Evolutionary conservation across 768 basidiomycete species (phyloP).

Genomic region (Sarcomyxa edulis): DNA sequence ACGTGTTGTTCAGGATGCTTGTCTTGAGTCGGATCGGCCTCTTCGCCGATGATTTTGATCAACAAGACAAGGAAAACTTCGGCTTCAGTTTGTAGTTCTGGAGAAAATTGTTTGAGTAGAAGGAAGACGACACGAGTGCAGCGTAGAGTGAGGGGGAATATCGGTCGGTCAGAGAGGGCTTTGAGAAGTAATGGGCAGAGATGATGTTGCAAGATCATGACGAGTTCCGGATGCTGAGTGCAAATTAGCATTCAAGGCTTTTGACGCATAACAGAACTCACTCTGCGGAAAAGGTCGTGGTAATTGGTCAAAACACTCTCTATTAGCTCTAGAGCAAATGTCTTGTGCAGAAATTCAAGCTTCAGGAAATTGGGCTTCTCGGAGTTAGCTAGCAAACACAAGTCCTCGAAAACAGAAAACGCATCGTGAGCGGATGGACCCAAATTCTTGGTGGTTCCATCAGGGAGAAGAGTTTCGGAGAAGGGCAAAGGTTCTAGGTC

Average conservation of each 20-base stretch:
- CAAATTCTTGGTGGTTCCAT: slow-evolving; percentile 58
- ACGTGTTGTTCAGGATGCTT: slow-evolving; percentile 23
- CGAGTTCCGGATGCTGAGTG: slow-evolving; percentile 69
- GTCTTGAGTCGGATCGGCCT: slow-evolving; percentile 22
- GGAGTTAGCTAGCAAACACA: slow-evolving; percentile 83
- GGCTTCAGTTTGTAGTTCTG: slow-evolving; percentile 73
- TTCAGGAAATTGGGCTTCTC: slow-evolving; percentile 80
- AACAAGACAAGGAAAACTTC: slow-evolving; percentile 82
- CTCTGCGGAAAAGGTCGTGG: slow-evolving; percentile 79
- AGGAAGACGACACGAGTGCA: slow-evolving; percentile 93
- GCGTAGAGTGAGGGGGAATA: slow-evolving; percentile 86
- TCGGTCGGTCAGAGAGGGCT: slow-evolving; percentile 72
- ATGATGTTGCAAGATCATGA: slow-evolving; percentile 83
- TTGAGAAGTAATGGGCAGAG: slow-evolving; percentile 89
- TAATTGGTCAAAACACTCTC: slow-evolving; percentile 96
- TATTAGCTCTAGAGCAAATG: slow-evolving; percentile 94
- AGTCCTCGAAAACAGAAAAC: slow-evolving; percentile 85
- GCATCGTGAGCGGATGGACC: slow-evolving; percentile 79
- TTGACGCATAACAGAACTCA: slow-evolving; percentile 21
- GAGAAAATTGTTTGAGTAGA: slow-evolving; percentile 85
- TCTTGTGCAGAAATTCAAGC: slow-evolving; percentile 80
- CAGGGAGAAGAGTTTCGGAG: slow-evolving; percentile 53
- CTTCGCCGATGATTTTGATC: slow-evolving; percentile 59
- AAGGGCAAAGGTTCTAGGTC: slow-evolving; percentile 24
- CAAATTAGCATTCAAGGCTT: not conserved